A percentile compares a stretch with the other conserved stretches of the same genome.
Evolutionary conservation across 2,329 filamentous ascomycete genomes (phyloP).

Genomic region (Lomentospora prolificans): DNA sequence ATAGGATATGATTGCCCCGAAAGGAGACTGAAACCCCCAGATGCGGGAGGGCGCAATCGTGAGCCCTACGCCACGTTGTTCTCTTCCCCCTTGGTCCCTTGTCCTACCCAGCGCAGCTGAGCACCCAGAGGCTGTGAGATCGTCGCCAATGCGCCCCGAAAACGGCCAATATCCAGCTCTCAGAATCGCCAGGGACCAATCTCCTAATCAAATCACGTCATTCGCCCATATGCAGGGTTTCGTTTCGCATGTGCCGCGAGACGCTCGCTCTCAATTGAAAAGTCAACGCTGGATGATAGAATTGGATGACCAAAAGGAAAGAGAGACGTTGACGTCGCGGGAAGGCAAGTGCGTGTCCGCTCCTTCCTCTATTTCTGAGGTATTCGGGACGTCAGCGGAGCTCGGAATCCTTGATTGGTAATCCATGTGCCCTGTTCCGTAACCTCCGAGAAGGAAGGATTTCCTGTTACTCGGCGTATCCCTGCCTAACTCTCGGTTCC

Average conservation of each 20-base stretch:
- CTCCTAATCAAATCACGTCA: not conserved
- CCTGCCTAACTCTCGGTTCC: not conserved
- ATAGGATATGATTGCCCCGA: too few relatives aligned
- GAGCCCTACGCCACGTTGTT: too few relatives aligned
- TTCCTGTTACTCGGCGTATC: too few relatives aligned
- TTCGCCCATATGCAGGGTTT: not conserved
- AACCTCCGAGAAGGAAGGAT: not conserved
- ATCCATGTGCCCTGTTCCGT: not conserved
- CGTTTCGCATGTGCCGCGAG: not conserved
- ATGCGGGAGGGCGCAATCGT: too few relatives aligned
- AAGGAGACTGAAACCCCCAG: too few relatives aligned
- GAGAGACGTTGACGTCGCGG: conserved; percentile 6
- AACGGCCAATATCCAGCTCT: not conserved
- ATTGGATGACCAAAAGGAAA: conserved; percentile 18
- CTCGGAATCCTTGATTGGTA: not conserved
- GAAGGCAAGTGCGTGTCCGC: too few relatives aligned
- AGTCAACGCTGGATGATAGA: not conserved
- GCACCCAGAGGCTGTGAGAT: too few relatives aligned
- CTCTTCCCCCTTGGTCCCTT: too few relatives aligned
- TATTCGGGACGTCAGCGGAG: too few relatives aligned
- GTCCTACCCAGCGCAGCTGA: too few relatives aligned
- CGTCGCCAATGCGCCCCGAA: not conserved
- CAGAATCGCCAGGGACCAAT: not conserved
- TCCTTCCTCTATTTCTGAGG: too few relatives aligned
- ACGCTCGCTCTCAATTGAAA: conserved; percentile 3